Base-by-base conservation (phyloP, 1,284 basidiomycete species). In the Ganoderma boninense region DNA sequence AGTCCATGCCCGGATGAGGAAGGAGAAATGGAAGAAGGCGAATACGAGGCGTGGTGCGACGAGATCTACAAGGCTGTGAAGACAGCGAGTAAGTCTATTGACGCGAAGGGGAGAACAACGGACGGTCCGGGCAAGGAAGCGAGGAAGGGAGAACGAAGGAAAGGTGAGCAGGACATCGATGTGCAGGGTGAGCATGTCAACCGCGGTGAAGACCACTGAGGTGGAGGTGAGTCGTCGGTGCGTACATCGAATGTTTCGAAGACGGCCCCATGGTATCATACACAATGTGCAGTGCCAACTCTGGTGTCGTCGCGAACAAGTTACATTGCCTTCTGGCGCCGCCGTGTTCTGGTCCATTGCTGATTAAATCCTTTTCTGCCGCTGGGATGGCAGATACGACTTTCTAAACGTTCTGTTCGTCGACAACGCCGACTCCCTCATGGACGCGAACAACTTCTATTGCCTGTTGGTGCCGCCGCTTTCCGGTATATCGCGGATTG, bases 51-150 rank as follows among this genome's bases (percentile, higher is more conserved):
- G 20, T 76, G 77, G 73, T 74, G 76, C n/a, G 73, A 76, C 14
- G 80, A 82, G 69, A 78, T 86, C 14, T 75, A 70, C 64, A 73
- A 60, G 1, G 74, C 74, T 0, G 78, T 80, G n/a, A 64, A 71
- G 67, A 71, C 62, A 65, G 76, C 75, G 44, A 76, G 72, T 43
- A 65, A 64, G 62, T n/a, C 59, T 65, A 70, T 62, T 35, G 72
- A 76, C 46, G 73, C 65, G 44, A 75, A 73, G 64, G 75, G 69
- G 61, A 73, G 68, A 67, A 71, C 72, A 63, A 66, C 38, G 18
- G 69, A 75, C 63, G 75, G 65, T 26, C 4, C 23, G 2, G 11
- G 49, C 60, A 71, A 71, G 66, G 66, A 64, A 43, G 65, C 61
- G 6, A 43, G 64, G 57, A 71, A 69, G 68, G 59, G 43, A 38